Percentiles rank a stretch among this genome's conserved stretches.
These are phyloP conservation scores for Phyllosticta capitalensis DNA, from an alignment of 2,329 filamentous ascomycete species.

Conservation along the genomic window DNA sequence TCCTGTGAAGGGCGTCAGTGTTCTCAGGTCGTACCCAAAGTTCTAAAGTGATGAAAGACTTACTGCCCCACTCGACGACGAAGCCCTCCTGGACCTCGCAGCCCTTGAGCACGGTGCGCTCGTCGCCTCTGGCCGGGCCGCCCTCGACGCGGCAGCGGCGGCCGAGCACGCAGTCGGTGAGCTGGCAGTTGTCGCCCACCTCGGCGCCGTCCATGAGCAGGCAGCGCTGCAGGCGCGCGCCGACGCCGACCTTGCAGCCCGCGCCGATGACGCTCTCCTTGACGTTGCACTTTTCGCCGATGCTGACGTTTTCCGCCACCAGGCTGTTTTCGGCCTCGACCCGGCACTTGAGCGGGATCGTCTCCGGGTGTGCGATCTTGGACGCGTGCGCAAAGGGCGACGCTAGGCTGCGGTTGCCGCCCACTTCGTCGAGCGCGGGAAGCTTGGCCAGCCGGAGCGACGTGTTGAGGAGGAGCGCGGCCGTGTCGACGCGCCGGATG, in stretches of 20 bases:
- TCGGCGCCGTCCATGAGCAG: constrained; percentile 87
- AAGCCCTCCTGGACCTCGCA: constrained; percentile 87
- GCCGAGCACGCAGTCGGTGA: constrained; percentile 82
- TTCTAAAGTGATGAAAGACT: no score
- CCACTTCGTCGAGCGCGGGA: constrained; percentile 57
- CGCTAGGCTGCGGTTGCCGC: constrained; percentile 32
- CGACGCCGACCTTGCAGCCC: constrained; percentile 75
- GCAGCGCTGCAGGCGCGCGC: constrained; percentile 80
- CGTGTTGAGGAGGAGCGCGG: constrained; percentile 67
- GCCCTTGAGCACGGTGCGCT: constrained; percentile 57
- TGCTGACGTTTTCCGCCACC: constrained; percentile 77
- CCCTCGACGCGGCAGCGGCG: constrained; percentile 75
- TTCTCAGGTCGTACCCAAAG: no score
- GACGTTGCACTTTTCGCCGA: constrained; percentile 83
- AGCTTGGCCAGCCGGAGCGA: constrained; percentile 83
- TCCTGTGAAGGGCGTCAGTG: constrained; percentile 20
- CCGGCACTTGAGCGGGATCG: constrained; percentile 69
- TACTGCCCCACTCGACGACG: constrained; percentile 66
- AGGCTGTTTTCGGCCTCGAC: constrained; percentile 75
- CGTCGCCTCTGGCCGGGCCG: constrained; percentile 43
- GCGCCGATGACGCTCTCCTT: constrained; percentile 85
- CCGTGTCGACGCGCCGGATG: constrained; percentile 81
- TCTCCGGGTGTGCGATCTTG: constrained; percentile 77
- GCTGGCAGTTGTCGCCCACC: constrained; percentile 71
- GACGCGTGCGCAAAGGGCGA: constrained; percentile 68